A percentile compares a stretch with the other conserved stretches of the same genome.
phyloP scores from a whole-genome alignment of 331 rosid genomes.

The Cucumis variabilis region DNA sequence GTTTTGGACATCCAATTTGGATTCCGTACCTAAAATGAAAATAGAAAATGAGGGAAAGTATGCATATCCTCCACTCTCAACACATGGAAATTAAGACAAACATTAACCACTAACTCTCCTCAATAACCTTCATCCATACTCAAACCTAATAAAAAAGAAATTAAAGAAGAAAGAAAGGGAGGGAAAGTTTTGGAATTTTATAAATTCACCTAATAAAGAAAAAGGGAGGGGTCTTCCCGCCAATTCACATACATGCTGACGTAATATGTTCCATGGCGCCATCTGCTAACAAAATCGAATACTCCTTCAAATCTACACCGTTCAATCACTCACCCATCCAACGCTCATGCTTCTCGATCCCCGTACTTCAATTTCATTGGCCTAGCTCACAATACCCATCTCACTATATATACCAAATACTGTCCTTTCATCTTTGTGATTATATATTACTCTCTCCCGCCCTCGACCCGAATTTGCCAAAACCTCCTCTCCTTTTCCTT shows the following conservation, averaged over 20 bases:
- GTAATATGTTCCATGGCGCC: background rate
- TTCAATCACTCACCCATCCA: conserved; percentile 32
- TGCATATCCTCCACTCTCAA: no score
- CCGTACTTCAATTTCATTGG: conserved; percentile 58
- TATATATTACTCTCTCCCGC: background rate
- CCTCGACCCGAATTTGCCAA: background rate
- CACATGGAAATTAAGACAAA: no score
- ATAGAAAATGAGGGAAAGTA: no score
- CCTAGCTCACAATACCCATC: background rate
- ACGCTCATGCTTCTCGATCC: conserved; percentile 40
- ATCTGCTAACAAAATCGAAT: conserved; percentile 14
- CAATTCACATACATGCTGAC: conserved; percentile 14
- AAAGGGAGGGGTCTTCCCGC: background rate
- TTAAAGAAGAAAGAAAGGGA: background rate
- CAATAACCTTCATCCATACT: no score
- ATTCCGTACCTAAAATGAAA: no score
- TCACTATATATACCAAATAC: conserved; percentile 48
- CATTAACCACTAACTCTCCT: no score
- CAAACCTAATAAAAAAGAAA: no score
- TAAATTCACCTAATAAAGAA: no score
- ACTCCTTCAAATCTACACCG: conserved; percentile 43
- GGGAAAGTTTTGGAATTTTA: background rate
- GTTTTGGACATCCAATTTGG: no score
- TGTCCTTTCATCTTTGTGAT: fast-evolving
- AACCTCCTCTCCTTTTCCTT: background rate